Evolutionary conservation across 2,329 filamentous ascomycete genomes (phyloP).

Genomic region (Didymella pomorum): DNA sequence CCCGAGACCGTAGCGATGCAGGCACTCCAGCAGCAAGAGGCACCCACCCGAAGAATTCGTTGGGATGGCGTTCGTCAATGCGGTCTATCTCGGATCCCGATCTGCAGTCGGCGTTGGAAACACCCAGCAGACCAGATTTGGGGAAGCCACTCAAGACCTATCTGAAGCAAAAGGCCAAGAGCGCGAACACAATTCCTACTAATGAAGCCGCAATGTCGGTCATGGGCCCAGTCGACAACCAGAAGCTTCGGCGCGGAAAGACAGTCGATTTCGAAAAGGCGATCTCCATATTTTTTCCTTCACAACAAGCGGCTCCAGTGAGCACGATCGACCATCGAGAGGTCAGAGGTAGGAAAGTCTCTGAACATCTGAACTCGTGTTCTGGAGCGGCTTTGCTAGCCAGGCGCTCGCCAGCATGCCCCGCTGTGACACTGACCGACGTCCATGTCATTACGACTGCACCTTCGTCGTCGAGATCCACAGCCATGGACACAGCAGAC

Average conservation of each 20-base stretch:
- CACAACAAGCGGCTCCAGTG: background rate
- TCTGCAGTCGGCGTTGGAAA: background rate
- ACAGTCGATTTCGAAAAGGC: constrained; percentile 43
- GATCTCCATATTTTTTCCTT: background rate
- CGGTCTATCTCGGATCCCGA: constrained; percentile 18
- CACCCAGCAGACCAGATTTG: constrained; percentile 3
- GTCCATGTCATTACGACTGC: constrained; percentile 46
- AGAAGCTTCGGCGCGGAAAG: constrained; percentile 36
- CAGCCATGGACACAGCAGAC: background rate
- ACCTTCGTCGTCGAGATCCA: constrained; percentile 23
- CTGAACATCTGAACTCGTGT: constrained; percentile 7
- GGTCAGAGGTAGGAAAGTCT: no score
- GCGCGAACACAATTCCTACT: constrained; percentile 28
- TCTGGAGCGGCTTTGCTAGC: constrained; percentile 17
- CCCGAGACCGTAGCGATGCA: background rate
- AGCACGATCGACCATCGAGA: background rate
- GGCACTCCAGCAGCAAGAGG: background rate
- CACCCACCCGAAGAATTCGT: background rate
- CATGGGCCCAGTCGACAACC: background rate
- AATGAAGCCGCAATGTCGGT: background rate
- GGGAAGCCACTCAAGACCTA: constrained; percentile 37
- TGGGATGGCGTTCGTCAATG: background rate
- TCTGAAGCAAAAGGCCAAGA: constrained; percentile 39
- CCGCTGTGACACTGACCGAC: constrained; percentile 45
- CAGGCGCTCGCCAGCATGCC: constrained; percentile 37